These are phyloP conservation scores for Sodiomyces alkalinus DNA, from an alignment of 2,329 filamentous ascomycete species.

Conservation along the genomic window DNA sequence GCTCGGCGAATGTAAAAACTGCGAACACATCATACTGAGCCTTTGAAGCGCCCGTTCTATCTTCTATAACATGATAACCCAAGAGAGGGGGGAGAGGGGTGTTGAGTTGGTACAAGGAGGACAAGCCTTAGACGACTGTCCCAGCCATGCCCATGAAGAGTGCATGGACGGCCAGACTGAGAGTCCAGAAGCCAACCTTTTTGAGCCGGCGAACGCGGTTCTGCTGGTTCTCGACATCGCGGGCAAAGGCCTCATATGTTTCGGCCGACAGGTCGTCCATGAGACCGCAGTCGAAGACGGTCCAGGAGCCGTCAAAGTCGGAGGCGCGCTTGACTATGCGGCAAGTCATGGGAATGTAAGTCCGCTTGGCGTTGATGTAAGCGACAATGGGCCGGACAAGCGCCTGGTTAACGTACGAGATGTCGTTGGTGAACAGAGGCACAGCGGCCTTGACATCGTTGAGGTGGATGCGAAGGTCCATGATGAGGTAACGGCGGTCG, in stretches of 20 bases:
- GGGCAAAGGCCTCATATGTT: constrained; percentile 87
- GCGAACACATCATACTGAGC: too few relatives aligned
- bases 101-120: too few relatives aligned
- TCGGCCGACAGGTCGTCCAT: constrained; percentile 90
- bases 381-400: constrained; percentile 91
- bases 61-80: not conserved
- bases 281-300: constrained; percentile 79
- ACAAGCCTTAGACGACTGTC: constrained; percentile 38
- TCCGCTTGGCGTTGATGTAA: constrained; percentile 90
- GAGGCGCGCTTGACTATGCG: constrained; percentile 76
- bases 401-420: constrained; percentile 93
- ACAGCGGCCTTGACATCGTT: constrained; percentile 91
- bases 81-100: not conserved
- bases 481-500: constrained; percentile 69
- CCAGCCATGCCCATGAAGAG: constrained; percentile 91
- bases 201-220: constrained; percentile 75
- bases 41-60: too few relatives aligned
- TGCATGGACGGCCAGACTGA: constrained; percentile 83
- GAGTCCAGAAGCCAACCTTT: constrained; percentile 92
- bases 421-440: constrained; percentile 78
- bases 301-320: constrained; percentile 95
- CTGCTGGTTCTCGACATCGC: constrained; percentile 80
- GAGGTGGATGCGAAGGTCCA: constrained; percentile 87
- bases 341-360: constrained; percentile 91
- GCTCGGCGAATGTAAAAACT: too few relatives aligned